Conservation (phyloP, 148 eudicot genomes). For the Vaccinium corymbosum region DNA sequence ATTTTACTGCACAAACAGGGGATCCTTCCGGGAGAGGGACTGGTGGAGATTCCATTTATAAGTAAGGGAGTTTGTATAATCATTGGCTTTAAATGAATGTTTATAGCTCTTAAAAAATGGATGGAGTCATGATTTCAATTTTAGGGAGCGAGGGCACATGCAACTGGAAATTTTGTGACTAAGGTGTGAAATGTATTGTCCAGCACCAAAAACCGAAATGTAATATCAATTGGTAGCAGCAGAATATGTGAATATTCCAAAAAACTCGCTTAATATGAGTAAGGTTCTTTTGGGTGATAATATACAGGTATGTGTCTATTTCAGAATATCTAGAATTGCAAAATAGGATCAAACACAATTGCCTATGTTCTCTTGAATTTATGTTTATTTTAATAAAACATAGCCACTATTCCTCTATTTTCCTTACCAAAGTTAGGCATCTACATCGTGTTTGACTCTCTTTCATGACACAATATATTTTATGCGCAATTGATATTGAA, state of each 20-base stretch:
- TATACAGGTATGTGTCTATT: background rate
- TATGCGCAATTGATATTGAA: background rate
- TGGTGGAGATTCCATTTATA: slow-evolving; percentile 87
- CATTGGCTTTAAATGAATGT: background rate
- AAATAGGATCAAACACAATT: background rate
- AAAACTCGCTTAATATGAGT: background rate
- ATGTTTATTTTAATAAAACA: background rate
- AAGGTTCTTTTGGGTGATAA: background rate
- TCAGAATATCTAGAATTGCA: background rate
- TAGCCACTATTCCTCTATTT: background rate
- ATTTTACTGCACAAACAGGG: slow-evolving; percentile 93
- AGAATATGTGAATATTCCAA: background rate
- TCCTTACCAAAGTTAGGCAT: background rate
- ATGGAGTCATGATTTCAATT: background rate
- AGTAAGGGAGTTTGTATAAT: slow-evolving; percentile 40
- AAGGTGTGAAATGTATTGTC: background rate
- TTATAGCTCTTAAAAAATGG: background rate
- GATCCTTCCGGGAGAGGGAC: slow-evolving; percentile 86
- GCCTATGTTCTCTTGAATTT: background rate
- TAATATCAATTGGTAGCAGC: background rate
- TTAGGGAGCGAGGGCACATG: background rate
- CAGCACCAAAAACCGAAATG: background rate
- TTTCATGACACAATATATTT: background rate
- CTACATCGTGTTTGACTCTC: background rate
- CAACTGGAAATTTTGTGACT: background rate